Base-by-base conservation (phyloP, 345 rosid genomes). In the Salix udensis region DNA sequence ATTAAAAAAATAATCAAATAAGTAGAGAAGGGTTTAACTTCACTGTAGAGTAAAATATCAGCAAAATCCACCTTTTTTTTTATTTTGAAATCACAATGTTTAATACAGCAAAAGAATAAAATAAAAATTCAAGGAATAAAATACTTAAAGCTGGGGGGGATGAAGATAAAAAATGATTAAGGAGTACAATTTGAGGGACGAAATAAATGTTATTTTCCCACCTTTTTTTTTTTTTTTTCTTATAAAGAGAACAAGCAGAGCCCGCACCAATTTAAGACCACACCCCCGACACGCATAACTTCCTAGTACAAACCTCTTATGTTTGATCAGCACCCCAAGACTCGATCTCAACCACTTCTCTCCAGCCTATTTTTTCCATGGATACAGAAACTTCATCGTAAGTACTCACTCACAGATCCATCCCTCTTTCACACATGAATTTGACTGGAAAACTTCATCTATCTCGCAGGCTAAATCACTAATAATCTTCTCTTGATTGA, bases 331-430 rank as follows among this genome's bases (percentile, higher is more conserved):
- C 62, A n/a, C 5, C 14, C 28, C 62, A 23, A 23, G 62, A n/a
- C 24, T 58, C 12, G 2, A 58, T 1, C 62, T 58, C 62, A 58
- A 23, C 0, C 5, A 58, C 60, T 0, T 10, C 60, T 58, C 64
- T 10, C 2, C 4, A 58, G 28, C 26, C 26, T n/a, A n/a, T 9
- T 58, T 24, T 58, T n/a, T 61, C 75, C 74, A 83, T 83, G 86
- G 81, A 74, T 4, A 19, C 79, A 53, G 87, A 84, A 81, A 50
- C 70, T 79, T 81, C 84, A 62, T 14, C 79, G 87, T 81, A 81
- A 76, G 84, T 74, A 19, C 39, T 16, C 28, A 6, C 30, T 2
- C 6, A 0, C 50, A 55, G 3, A 70, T 11, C 16, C 5, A 14
- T 15, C 16, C 5, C 8, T 15, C 50, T 62, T 61, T 64, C 58